Base-by-base conservation (phyloP, 2,329 filamentous ascomycete species). In the Pseudogymnoascus sp. region DNA sequence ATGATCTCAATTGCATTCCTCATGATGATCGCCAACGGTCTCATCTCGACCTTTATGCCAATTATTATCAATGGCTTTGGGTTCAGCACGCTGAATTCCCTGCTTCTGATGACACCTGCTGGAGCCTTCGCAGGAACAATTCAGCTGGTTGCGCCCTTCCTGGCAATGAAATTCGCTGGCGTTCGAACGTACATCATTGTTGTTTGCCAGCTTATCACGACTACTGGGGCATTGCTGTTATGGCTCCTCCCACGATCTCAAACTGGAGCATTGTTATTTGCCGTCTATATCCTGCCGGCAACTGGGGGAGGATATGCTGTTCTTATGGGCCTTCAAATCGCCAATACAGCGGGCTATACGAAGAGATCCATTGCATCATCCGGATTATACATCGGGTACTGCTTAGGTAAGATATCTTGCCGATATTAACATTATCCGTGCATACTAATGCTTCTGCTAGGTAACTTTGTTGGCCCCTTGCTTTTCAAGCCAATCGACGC, bases 371-470 rank as follows among this genome's bases (percentile, higher is more conserved):
- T 81, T 63, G 78, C 78, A 4, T 75, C 75, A n/a, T 78, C 78
- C 31, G 70, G 81, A 62, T 72, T 82, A 65, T 76, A 75, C 46
- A 78, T 77, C 28, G 78, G 77, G 19, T 82, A 82, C 66, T 81
- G 78, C 0, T 69, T 82, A 6, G 81, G 79, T 19, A 83, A 81
- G 69, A 80, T 84, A 64, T 82, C 83, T 66, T 80, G 80, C 0
- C 81, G 80, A n/a, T 60, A 16, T 6, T 41, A 26, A 12, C 6
- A 41, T 56, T 56, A 24, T 26, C 6, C 5, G 8, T 37, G 10
- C 11, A 10, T 31, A n/a, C 14, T 43, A 24, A 53, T 16, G 8
- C 12, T 56, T 53, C 33, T 24, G 3, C 19, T 43, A 43, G 50
- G 60, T 28, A 60, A 60, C 14, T 31, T 33, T 62, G 28, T 78